Conservation (phyloP, 2,329 filamentous ascomycete genomes). For the Emmonsiellopsis sp. region DNA sequence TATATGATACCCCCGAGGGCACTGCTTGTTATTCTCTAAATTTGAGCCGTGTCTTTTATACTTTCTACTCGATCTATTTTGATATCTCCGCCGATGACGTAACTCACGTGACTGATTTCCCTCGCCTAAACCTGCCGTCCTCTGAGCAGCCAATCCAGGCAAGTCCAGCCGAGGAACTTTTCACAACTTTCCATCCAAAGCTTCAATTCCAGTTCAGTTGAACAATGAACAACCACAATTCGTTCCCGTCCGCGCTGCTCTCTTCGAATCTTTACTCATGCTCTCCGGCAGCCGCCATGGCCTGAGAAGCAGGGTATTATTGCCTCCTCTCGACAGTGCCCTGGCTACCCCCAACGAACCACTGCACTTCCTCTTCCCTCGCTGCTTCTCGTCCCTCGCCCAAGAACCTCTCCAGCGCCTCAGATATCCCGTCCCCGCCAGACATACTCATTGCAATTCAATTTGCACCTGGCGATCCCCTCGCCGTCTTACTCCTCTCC, state of each 20-base stretch:
- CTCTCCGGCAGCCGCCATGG: slow-evolving; percentile 34
- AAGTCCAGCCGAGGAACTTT: neutral
- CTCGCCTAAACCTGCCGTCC: neutral
- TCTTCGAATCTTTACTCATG: slow-evolving; percentile 22
- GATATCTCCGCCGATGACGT: neutral
- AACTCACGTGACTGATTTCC: neutral
- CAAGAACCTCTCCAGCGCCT: neutral
- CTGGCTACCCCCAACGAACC: slow-evolving; percentile 32
- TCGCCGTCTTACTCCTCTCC: too few relatives aligned
- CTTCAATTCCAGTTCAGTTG: neutral
- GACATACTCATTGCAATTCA: slow-evolving; percentile 6
- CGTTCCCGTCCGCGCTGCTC: slow-evolving; percentile 1
- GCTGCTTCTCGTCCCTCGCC: slow-evolving; percentile 26
- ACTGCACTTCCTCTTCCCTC: slow-evolving; percentile 38
- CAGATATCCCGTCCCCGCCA: neutral
- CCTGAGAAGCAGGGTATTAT: slow-evolving; percentile 31
- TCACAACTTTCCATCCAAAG: slow-evolving; percentile 5
- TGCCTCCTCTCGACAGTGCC: slow-evolving; percentile 27
- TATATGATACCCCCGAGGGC: too few relatives aligned
- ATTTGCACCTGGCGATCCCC: too few relatives aligned
- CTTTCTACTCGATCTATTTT: too few relatives aligned
- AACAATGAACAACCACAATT: slow-evolving; percentile 1
- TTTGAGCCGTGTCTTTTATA: too few relatives aligned
- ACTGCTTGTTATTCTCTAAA: too few relatives aligned
- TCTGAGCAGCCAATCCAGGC: neutral